Evolutionary conservation across 2,329 filamentous ascomycete species (phyloP).

Genomic region (Scedosporium boydii): DNA sequence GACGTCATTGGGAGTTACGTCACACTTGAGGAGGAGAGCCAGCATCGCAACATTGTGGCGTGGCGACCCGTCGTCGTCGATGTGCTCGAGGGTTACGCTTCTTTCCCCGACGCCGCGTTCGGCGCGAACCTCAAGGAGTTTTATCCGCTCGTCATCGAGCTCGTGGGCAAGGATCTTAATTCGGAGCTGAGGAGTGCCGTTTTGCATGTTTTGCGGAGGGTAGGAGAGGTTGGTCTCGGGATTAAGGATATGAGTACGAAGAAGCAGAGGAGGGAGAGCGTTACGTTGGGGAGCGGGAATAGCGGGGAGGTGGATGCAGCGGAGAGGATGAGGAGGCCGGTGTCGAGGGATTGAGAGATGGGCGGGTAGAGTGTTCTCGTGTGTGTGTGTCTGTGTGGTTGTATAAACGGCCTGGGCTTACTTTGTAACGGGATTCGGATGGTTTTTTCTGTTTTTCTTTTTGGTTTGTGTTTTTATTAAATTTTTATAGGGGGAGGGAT

Average conservation of each 20-base stretch:
- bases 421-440: no score
- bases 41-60: slow-evolving; percentile 92
- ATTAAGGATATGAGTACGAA: slow-evolving; percentile 37
- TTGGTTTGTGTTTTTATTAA: no score
- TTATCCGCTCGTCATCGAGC: slow-evolving; percentile 75
- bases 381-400: no score
- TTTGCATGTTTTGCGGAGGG: slow-evolving; percentile 65
- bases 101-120: slow-evolving; percentile 74
- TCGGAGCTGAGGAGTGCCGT: slow-evolving; percentile 69
- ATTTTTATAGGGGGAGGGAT: no score
- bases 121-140: slow-evolving; percentile 70
- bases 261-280: slow-evolving; percentile 29
- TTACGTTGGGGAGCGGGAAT: slow-evolving; percentile 21
- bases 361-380: neutral
- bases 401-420: no score
- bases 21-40: slow-evolving; percentile 84
- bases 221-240: slow-evolving; percentile 67
- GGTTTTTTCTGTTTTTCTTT: no score
- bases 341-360: neutral
- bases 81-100: slow-evolving; percentile 84
- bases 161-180: slow-evolving; percentile 74
- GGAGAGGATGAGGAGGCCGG: slow-evolving; percentile 16
- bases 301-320: slow-evolving; percentile 19
- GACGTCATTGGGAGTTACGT: slow-evolving; percentile 87
- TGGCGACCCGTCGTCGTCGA: slow-evolving; percentile 97